These are phyloP conservation scores for Lentithecium fluviatile DNA, from an alignment of 495 filamentous ascomycete genomes.

Conservation along the genomic window DNA sequence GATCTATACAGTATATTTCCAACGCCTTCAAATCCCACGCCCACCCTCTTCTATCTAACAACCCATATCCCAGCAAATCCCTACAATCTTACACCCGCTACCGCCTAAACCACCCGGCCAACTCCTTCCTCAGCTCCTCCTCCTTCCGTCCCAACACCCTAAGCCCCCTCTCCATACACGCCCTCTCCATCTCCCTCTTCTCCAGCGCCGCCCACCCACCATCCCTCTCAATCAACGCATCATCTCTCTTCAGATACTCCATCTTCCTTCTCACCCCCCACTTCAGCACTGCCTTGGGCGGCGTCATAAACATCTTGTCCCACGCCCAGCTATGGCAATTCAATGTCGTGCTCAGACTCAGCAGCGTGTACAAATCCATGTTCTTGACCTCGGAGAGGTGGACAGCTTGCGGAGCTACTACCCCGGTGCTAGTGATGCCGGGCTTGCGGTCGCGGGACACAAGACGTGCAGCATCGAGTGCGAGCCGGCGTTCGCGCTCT, in stretches of 20 bases:
- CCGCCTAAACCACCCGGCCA: slow-evolving; percentile 22
- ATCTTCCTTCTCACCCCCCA: slow-evolving; percentile 47
- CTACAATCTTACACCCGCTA: too few relatives aligned
- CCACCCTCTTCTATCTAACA: too few relatives aligned
- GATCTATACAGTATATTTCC: too few relatives aligned
- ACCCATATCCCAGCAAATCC: too few relatives aligned
- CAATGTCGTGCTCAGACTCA: slow-evolving; percentile 38
- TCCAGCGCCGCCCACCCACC: slow-evolving; percentile 55
- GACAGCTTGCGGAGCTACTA: neutral
- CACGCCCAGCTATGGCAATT: slow-evolving; percentile 49
- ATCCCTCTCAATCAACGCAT: slow-evolving; percentile 53
- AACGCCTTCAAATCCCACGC: too few relatives aligned
- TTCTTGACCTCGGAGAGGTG: neutral
- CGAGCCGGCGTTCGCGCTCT: slow-evolving; percentile 2
- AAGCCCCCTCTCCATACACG: slow-evolving; percentile 54
- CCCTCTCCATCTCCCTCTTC: slow-evolving; percentile 55
- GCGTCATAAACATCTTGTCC: slow-evolving; percentile 48
- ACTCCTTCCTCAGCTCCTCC: slow-evolving; percentile 33
- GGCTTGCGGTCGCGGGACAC: neutral
- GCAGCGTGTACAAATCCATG: slow-evolving; percentile 3
- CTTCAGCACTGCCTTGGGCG: slow-evolving; percentile 44
- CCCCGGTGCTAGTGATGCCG: neutral
- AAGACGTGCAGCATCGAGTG: slow-evolving; percentile 11
- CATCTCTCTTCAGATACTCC: slow-evolving; percentile 59
- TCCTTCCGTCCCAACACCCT: slow-evolving; percentile 42